A percentile compares a stretch with the other conserved stretches of the same genome.
Evolutionary conservation across 2,329 filamentous ascomycete genomes (phyloP).

Genomic region (Bretziella fagacearum): DNA sequence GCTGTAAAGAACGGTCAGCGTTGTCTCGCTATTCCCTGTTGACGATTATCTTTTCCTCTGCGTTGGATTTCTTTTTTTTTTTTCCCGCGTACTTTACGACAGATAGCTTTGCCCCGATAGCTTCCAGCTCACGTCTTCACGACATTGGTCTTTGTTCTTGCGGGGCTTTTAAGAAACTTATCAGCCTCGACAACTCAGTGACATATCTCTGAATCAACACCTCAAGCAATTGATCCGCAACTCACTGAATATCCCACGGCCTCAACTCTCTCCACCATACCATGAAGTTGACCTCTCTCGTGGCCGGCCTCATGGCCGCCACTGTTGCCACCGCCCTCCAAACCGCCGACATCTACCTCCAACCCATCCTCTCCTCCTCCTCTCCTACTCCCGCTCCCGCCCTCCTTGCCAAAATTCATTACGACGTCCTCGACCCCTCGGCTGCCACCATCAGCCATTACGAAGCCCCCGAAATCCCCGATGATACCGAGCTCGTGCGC

Average conservation of each 20-base stretch:
- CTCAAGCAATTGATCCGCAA: background rate
- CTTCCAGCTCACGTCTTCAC: too few relatives aligned
- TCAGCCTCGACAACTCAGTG: too few relatives aligned
- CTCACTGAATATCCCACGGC: background rate
- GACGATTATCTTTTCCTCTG: too few relatives aligned
- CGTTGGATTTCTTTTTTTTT: too few relatives aligned
- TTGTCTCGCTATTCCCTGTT: too few relatives aligned
- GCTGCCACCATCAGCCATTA: slow-evolving; percentile 35
- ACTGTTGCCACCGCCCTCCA: slow-evolving; percentile 26
- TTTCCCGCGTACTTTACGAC: too few relatives aligned
- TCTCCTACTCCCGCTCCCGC: slow-evolving; percentile 20
- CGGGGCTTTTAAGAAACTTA: too few relatives aligned
- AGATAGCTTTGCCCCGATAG: too few relatives aligned
- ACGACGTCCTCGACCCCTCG: slow-evolving; percentile 29
- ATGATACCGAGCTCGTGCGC: slow-evolving; percentile 32
- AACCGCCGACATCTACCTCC: slow-evolving; percentile 36
- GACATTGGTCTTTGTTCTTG: too few relatives aligned
- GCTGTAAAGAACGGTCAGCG: too few relatives aligned
- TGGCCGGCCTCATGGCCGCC: slow-evolving; percentile 18
- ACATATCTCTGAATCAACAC: too few relatives aligned
- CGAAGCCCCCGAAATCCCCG: slow-evolving; percentile 37
- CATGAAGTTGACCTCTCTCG: background rate
- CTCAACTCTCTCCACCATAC: background rate
- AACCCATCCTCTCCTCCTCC: slow-evolving; percentile 26
- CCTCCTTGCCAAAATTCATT: slow-evolving; percentile 39